phyloP scores from a whole-genome alignment of 2,329 filamentous ascomycete genomes.

The Aspergillus brunneoviolaceus region DNA sequence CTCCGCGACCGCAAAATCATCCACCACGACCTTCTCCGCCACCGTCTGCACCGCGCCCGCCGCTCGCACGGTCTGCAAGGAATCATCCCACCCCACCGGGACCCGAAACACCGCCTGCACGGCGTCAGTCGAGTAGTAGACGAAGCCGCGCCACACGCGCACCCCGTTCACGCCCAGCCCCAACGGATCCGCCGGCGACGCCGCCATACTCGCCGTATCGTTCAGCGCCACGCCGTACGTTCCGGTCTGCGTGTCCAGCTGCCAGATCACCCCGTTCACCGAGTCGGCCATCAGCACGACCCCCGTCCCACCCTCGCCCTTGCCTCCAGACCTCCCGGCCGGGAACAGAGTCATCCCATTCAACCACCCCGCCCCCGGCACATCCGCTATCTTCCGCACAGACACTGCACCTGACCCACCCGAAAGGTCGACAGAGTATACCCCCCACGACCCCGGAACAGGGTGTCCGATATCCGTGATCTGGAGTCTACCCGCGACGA shows the following conservation, averaged over 20 bases:
- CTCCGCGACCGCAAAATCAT: constrained; percentile 4
- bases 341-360: background rate
- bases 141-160: background rate
- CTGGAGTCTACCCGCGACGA: background rate
- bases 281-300: constrained; percentile 8
- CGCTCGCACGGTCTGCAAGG: background rate
- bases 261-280: constrained; percentile 13
- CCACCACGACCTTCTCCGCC: background rate
- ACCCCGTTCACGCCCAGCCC: constrained; percentile 13
- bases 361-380: background rate
- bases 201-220: background rate
- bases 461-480: background rate
- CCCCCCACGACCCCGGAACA: background rate
- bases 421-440: background rate
- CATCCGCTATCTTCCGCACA: background rate
- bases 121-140: constrained; percentile 12
- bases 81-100: background rate
- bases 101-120: constrained; percentile 5
- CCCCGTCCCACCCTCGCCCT: background rate
- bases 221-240: background rate
- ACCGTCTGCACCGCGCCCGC: constrained; percentile 5
- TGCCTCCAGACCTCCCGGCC: too few species aligned
- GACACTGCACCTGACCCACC: background rate
- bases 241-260: constrained; percentile 4
- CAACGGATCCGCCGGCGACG: background rate